These are phyloP conservation scores for Geosiphon pyriformis DNA, from an alignment of 192 early-diverging fungal genomes.

Conservation along the genomic window DNA sequence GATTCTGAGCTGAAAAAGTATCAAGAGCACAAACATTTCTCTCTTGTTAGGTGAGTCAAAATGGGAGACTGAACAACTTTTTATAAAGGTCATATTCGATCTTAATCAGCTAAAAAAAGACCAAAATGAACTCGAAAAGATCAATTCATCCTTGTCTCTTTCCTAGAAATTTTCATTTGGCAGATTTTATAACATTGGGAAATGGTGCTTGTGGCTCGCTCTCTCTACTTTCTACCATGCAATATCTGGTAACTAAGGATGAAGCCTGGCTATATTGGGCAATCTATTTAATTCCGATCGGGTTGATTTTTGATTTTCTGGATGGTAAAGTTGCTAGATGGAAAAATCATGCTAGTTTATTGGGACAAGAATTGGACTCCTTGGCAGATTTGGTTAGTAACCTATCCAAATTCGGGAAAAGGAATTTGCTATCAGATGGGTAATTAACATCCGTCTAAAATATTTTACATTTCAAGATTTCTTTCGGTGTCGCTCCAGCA, in stretches of 20 bases:
- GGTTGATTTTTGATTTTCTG: constrained; percentile 67
- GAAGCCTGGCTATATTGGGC: constrained; percentile 54
- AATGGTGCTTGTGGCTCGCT: constrained; percentile 77
- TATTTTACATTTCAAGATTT: constrained; percentile 36
- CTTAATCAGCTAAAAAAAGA: neutral
- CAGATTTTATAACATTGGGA: constrained; percentile 81
- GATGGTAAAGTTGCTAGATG: constrained; percentile 82
- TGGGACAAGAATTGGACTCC: constrained; percentile 88
- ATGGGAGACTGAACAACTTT: too few relatives aligned
- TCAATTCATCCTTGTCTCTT: neutral
- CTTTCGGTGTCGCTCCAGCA: constrained; percentile 79
- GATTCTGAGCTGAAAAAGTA: too few relatives aligned
- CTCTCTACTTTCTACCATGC: constrained; percentile 69
- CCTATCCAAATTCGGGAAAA: neutral
- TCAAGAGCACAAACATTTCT: constrained; percentile 17
- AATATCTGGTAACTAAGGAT: constrained; percentile 61
- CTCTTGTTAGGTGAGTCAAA: constrained; percentile 10
- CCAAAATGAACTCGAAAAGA: too few relatives aligned
- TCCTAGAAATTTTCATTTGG: constrained; percentile 65
- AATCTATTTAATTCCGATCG: constrained; percentile 63
- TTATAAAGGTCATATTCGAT: too few relatives aligned
- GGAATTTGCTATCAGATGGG: too few relatives aligned
- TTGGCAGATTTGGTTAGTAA: constrained; percentile 74
- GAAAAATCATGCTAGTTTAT: constrained; percentile 61
- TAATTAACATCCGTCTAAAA: neutral